Percentiles rank a stretch among this genome's conserved stretches.
Conservation (phyloP, 2,329 filamentous ascomycete genomes). For the Meredithiella fracta region DNA sequence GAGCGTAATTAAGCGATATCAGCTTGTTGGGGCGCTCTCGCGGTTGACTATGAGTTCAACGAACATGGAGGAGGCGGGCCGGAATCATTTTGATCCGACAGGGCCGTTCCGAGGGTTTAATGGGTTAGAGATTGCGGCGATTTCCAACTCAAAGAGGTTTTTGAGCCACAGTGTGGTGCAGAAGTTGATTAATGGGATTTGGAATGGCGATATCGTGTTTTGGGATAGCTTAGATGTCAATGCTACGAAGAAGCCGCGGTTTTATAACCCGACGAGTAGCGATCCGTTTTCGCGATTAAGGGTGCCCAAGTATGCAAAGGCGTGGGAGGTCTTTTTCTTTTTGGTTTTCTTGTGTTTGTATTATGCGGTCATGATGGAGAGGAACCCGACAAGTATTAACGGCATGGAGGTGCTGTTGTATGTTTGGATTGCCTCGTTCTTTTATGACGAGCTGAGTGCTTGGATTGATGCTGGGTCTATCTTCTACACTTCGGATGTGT, state of each 20-base stretch:
- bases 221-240: constrained; percentile 65
- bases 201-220: constrained; percentile 74
- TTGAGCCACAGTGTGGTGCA: constrained; percentile 67
- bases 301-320: constrained; percentile 71
- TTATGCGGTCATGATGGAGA: constrained; percentile 67
- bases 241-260: constrained; percentile 57
- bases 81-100: constrained; percentile 42
- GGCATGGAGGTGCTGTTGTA: constrained; percentile 57
- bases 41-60: constrained; percentile 35
- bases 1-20: constrained; percentile 26
- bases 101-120: constrained; percentile 64
- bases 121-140: constrained; percentile 70
- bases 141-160: constrained; percentile 71
- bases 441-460: constrained; percentile 74
- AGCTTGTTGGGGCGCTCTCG: constrained; percentile 38
- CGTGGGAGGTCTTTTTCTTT: constrained; percentile 73
- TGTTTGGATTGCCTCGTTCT: constrained; percentile 73
- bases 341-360: constrained; percentile 61
- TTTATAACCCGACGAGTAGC: constrained; percentile 50
- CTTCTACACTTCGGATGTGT: constrained; percentile 72
- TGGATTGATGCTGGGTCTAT: constrained; percentile 73
- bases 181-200: constrained; percentile 68
- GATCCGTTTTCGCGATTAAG: constrained; percentile 61
- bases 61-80: constrained; percentile 21
- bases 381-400: constrained; percentile 50